Evolutionary conservation across 306 rosid genomes (phyloP).

Genomic region (Acacia confusa): DNA sequence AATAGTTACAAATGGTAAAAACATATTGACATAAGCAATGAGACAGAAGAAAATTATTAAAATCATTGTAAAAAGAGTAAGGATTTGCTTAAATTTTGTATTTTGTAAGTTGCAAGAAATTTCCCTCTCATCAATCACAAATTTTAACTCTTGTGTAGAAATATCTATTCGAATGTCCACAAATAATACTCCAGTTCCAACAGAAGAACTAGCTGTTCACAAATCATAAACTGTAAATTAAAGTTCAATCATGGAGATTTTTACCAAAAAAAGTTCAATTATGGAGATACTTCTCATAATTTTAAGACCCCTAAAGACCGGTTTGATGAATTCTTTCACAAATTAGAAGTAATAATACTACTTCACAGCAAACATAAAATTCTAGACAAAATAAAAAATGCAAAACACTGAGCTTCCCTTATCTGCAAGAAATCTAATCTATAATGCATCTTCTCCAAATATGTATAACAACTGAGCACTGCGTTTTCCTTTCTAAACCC

Average conservation of each 20-base stretch:
- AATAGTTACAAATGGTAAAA: too few species aligned
- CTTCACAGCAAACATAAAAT: neutral
- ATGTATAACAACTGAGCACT: neutral
- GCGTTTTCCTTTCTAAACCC: conserved; percentile 8
- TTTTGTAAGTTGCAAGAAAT: neutral
- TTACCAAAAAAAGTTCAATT: too few species aligned
- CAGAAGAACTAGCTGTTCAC: neutral
- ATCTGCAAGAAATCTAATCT: neutral
- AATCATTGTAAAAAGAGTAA: neutral
- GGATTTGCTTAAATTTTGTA: neutral
- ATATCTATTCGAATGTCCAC: neutral
- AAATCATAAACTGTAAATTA: neutral
- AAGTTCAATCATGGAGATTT: neutral
- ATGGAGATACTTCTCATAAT: neutral
- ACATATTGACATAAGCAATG: too few species aligned
- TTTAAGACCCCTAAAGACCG: neutral
- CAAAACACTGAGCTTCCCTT: neutral
- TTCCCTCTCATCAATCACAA: neutral
- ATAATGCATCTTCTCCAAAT: neutral
- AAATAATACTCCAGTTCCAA: neutral
- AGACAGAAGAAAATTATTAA: neutral
- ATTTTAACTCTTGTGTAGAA: neutral
- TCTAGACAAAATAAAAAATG: neutral
- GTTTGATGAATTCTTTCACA: too few species aligned
- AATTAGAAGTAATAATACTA: neutral